Percentiles rank a stretch among this genome's conserved stretches.
phyloP scores from a whole-genome alignment of 1,284 basidiomycete species.

The Ceratobasidium sp. region DNA sequence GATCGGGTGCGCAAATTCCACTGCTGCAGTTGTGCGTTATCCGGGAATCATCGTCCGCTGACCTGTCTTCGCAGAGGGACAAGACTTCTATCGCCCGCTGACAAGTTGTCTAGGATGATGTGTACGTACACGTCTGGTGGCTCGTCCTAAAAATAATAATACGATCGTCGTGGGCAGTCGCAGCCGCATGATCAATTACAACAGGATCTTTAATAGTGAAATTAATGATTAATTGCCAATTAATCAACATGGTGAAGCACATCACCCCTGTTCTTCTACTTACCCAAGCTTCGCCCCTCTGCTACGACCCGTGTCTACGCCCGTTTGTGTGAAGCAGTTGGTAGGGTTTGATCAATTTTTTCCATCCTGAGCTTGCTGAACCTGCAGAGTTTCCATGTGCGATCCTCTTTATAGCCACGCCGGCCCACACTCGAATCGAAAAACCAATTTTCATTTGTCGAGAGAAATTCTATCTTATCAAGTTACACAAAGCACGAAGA shows the following conservation, averaged over 20 bases:
- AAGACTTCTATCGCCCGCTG: conserved; percentile 11
- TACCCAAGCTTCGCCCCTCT: no score
- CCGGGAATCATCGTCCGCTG: conserved; percentile 16
- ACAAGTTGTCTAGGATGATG: neutral
- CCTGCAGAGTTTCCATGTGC: no score
- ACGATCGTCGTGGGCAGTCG: neutral
- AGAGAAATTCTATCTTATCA: conserved; percentile 11
- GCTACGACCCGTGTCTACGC: no score
- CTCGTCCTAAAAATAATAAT: neutral
- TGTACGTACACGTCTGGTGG: neutral
- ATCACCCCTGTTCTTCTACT: no score
- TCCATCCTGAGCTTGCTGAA: no score
- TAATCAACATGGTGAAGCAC: no score
- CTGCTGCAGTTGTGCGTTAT: conserved; percentile 1
- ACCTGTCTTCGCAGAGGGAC: conserved; percentile 2
- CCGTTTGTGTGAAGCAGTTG: no score
- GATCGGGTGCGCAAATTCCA: conserved; percentile 44
- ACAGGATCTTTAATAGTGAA: no score
- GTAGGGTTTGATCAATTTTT: no score
- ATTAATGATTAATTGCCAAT: no score
- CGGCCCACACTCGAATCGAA: neutral
- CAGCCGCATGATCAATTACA: no score
- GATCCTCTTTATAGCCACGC: no score
- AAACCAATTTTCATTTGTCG: conserved; percentile 11
- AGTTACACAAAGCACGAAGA: neutral